Evolutionary conservation across 352 stramenopile genomes (phyloP).

Genomic region (Globisporangium sylvaticum): DNA sequence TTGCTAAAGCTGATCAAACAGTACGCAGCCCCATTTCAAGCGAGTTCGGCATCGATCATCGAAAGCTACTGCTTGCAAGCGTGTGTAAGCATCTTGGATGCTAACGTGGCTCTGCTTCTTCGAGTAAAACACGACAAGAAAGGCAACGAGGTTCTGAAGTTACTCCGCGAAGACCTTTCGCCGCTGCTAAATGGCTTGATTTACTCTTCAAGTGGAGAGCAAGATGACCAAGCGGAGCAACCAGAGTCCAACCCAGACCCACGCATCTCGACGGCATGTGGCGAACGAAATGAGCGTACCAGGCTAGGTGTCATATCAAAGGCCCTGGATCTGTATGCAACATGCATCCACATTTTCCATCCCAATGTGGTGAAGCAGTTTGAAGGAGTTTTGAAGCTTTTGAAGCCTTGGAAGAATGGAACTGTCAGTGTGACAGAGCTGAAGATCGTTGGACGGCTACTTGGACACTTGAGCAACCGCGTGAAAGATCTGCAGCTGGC

Average conservation of each 20-base stretch:
- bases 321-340: slow-evolving; percentile 47
- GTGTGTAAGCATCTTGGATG: slow-evolving; percentile 39
- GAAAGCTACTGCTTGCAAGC: slow-evolving; percentile 38
- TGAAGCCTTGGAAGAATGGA: slow-evolving; percentile 32
- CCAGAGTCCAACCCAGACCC: not conserved
- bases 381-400: slow-evolving; percentile 33
- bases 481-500: slow-evolving; percentile 31
- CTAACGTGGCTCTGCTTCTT: slow-evolving; percentile 32
- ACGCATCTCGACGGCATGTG: not conserved
- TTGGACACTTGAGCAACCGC: slow-evolving; percentile 34
- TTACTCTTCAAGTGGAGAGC: slow-evolving; percentile 20
- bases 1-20: slow-evolving; percentile 28
- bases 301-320: slow-evolving; percentile 27
- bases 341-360: slow-evolving; percentile 46
- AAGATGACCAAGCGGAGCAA: not conserved
- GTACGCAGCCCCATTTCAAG: slow-evolving; percentile 32
- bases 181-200: slow-evolving; percentile 33
- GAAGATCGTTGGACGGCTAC: slow-evolving; percentile 39
- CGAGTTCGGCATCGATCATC: slow-evolving; percentile 10
- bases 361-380: slow-evolving; percentile 45
- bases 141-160: slow-evolving; percentile 14
- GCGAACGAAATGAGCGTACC: slow-evolving; percentile 13
- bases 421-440: slow-evolving; percentile 31
- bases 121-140: slow-evolving; percentile 8
- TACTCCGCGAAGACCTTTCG: slow-evolving; percentile 24